Conservation (phyloP, 495 filamentous ascomycete species). For the Arthonia radiata region DNA sequence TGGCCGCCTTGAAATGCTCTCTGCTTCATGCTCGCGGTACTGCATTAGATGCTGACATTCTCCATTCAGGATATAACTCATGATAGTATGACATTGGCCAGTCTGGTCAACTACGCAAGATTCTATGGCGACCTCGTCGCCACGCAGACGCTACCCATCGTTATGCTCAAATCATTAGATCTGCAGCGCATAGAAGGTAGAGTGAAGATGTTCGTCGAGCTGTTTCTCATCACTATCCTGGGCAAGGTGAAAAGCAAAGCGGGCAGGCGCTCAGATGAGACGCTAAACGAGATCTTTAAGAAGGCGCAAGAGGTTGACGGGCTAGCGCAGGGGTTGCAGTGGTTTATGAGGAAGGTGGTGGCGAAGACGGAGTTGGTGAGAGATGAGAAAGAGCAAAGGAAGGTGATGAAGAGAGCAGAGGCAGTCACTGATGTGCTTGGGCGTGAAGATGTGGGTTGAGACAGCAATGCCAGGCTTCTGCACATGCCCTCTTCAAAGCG, state of each 20-base stretch:
- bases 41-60: conserved; percentile 18
- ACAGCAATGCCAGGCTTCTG: too few species aligned
- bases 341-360: conserved; percentile 57
- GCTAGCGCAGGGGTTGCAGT: conserved; percentile 45
- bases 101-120: conserved; percentile 71
- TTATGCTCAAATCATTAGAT: conserved; percentile 49
- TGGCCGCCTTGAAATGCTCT: too few species aligned
- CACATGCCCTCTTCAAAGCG: too few species aligned
- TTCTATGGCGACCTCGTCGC: conserved; percentile 56
- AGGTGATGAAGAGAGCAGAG: too few species aligned
- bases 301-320: conserved; percentile 31
- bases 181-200: conserved; percentile 54
- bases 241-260: conserved; percentile 7
- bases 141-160: conserved; percentile 34
- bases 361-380: too few species aligned
- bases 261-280: conserved; percentile 15
- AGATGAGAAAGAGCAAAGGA: too few species aligned
- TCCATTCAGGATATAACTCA: conserved; percentile 11
- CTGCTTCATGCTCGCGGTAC: too few species aligned
- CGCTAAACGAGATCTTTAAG: conserved; percentile 38
- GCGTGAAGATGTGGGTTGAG: too few species aligned
- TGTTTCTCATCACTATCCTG: conserved; percentile 51
- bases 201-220: conserved; percentile 52
- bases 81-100: conserved; percentile 26
- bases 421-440: too few species aligned